Evolutionary conservation across 2,329 filamentous ascomycete species (phyloP), one percentile per base, ranked within the genome.

Genomic region (Arthrobotrys musiformis): DNA sequence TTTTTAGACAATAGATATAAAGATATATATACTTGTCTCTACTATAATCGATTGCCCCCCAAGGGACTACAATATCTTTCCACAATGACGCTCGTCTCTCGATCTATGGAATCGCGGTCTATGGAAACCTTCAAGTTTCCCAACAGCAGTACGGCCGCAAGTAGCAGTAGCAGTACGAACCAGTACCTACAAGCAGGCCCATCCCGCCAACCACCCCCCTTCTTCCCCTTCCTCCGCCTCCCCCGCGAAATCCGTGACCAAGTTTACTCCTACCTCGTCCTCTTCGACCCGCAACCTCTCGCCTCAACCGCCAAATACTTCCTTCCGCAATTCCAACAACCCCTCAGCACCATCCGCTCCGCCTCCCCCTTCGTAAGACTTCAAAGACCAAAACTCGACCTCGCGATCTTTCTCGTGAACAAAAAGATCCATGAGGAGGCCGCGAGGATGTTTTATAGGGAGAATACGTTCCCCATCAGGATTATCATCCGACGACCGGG

Each of bases 171-270:
- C n/a, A 35, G n/a, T 19, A 35, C 5, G 46, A 11, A 50, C 22
- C 6, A 37, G 52, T 17, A 6, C 19, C n/a, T n/a, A 24, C 28
- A 13, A 37, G 54, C 54, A 40, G 54, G 54, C 4, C 54, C 54
- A 8, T 58, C 54, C 22, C 54, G 54, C 1, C 54, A 58, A 58
- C 33, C 33, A 37, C 54, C 54, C 17, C 54, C 19, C 26, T 24
- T 40, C 6, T 68, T 68, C 35, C 63, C 50, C 26, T 58, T 68
- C 22, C 48, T 68, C 19, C 42, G 37, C 9, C 63, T 68, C 19
- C 63, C 63, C 13, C 63, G 63, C 33, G 63, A 68, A 30, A 68
- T 68, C 48, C 48, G 63, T 30, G 63, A 68, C 19, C n/a, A 58
- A 44, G 22, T 68, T 22, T 68, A 68, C 35, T 56, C 33, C 26